Conservation (phyloP, 129 eudicot species). For the Chrysanthemum seticuspe region DNA sequence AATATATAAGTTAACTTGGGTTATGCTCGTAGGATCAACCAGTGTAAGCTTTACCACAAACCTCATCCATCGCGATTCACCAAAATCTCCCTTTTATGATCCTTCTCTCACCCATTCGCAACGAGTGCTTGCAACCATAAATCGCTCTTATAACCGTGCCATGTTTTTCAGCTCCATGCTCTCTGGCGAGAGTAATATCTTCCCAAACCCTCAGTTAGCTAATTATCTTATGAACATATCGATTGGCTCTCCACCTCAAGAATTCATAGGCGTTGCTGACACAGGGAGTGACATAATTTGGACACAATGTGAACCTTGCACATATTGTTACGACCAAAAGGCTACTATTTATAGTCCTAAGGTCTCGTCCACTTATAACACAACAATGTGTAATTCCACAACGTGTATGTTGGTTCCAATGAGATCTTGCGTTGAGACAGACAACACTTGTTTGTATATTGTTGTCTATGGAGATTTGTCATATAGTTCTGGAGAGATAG, state of each 20-base stretch:
- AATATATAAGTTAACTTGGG: conserved; percentile 4
- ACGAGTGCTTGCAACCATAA: conserved; percentile 24
- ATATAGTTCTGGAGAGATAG: conserved; percentile 34
- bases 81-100: conserved; percentile 35
- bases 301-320: conserved; percentile 53
- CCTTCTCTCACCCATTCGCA: conserved; percentile 25
- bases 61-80: conserved; percentile 39
- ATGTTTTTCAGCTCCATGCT: conserved; percentile 25
- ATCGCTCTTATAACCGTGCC: conserved; percentile 30
- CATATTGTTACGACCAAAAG: conserved; percentile 37
- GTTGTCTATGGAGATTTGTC: conserved; percentile 34
- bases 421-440: conserved; percentile 15
- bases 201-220: conserved; percentile 26
- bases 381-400: conserved; percentile 25
- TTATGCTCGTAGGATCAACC: not conserved
- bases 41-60: conserved; percentile 34
- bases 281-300: conserved; percentile 47
- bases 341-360: conserved; percentile 35
- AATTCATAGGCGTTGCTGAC: conserved; percentile 37
- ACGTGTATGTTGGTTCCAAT: conserved; percentile 23
- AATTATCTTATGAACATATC: conserved; percentile 40
- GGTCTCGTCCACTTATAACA: conserved; percentile 29
- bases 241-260: conserved; percentile 38
- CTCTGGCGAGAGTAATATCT: conserved; percentile 23
- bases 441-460: conserved; percentile 31